Conservation (phyloP, 495 filamentous ascomycete genomes). For the Annulohypoxylon bovei region DNA sequence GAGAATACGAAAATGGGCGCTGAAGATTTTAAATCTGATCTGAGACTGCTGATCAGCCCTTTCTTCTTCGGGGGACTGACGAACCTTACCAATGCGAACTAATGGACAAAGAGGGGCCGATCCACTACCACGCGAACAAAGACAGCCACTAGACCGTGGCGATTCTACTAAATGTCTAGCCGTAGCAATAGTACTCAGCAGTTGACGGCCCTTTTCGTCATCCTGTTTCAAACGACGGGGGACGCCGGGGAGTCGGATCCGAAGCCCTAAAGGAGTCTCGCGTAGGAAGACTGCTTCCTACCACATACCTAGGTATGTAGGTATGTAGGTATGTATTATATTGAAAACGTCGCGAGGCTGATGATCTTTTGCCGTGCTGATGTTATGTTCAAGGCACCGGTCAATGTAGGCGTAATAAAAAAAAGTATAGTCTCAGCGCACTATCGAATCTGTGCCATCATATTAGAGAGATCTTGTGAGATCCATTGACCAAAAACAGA, state of each 20-base stretch:
- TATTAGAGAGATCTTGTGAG: conserved; percentile 20
- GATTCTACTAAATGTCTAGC: conserved; percentile 33
- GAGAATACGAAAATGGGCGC: conserved; percentile 24
- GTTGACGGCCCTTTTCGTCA: conserved; percentile 36
- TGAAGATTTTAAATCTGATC: conserved; percentile 25
- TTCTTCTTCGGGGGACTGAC: conserved; percentile 26
- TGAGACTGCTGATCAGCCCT: conserved; percentile 28
- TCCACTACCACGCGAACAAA: conserved; percentile 39
- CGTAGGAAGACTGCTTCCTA: conserved; percentile 1
- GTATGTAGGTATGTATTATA: neutral
- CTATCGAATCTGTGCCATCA: conserved; percentile 14
- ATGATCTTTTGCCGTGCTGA: neutral
- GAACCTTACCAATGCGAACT: conserved; percentile 34
- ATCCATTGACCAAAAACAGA: conserved; percentile 25
- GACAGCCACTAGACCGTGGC: conserved; percentile 24
- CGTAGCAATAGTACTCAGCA: conserved; percentile 17
- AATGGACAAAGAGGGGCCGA: conserved; percentile 21
- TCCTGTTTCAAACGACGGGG: conserved; percentile 31
- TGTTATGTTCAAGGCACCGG: neutral
- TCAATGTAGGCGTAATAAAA: conserved; percentile 18
- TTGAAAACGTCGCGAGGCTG: neutral
- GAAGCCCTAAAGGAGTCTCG: conserved; percentile 6
- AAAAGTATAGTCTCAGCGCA: conserved; percentile 24
- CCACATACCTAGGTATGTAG: conserved; percentile 12
- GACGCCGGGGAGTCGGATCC: conserved; percentile 33